Percentiles rank a stretch among this genome's conserved stretches.
These are phyloP conservation scores for Gossypium longicalyx DNA, from an alignment of 345 rosid genomes.

Conservation along the genomic window DNA sequence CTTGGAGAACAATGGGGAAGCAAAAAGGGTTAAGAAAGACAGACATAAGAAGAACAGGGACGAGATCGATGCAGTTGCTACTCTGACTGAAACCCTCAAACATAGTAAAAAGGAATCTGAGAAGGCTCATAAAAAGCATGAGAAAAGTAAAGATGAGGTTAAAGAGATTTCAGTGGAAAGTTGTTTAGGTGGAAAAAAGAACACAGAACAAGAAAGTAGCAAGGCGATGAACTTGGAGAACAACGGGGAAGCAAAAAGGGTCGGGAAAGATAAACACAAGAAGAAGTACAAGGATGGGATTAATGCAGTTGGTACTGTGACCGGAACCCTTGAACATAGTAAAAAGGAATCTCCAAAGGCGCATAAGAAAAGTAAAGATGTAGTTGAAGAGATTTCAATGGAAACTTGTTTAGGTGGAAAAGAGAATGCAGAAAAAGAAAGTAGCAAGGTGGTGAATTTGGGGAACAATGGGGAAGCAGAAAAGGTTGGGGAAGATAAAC, in stretches of 20 bases:
- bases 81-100: not conserved
- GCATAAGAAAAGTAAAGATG: slow-evolving; percentile 8
- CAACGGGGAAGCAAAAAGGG: not conserved
- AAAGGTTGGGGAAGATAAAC: not conserved
- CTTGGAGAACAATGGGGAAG: not conserved
- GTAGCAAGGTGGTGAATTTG: not conserved
- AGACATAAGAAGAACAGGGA: not conserved
- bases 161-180: not conserved
- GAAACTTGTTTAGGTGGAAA: not conserved
- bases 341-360: not conserved
- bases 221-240: not conserved
- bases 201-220: not conserved
- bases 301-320: not conserved
- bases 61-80: not conserved
- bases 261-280: not conserved
- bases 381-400: not conserved
- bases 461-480: not conserved
- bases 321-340: not conserved
- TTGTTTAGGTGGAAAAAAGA: not conserved
- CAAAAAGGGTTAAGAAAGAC: not conserved
- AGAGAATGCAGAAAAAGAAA: not conserved
- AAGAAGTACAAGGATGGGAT: not conserved
- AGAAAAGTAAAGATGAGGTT: slow-evolving; percentile 4
- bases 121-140: not conserved
- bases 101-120: not conserved